A percentile compares a stretch with the other conserved stretches of the same genome.
These are phyloP conservation scores for Quercus variabilis DNA, from an alignment of 306 rosid species.

Conservation along the genomic window DNA sequence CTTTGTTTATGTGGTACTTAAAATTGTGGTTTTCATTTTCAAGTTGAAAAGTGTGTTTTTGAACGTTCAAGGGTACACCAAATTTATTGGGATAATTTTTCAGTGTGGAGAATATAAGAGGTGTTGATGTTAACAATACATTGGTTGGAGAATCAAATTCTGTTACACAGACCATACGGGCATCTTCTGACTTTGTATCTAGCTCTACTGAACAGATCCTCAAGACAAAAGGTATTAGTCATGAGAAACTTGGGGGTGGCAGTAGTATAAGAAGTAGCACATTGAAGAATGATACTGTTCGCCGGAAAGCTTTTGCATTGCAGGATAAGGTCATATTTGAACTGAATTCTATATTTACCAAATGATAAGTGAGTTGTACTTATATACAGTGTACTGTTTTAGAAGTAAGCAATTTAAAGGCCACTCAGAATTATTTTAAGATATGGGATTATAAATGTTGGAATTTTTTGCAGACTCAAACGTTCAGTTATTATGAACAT, in stretches of 20 bases:
- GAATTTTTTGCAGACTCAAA: neutral
- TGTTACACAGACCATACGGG: conserved; percentile 26
- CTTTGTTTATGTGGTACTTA: neutral
- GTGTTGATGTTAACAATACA: conserved; percentile 16
- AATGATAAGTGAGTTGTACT: neutral
- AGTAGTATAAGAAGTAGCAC: conserved; percentile 30
- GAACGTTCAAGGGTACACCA: neutral
- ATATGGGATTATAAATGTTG: neutral
- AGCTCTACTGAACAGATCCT: conserved; percentile 49
- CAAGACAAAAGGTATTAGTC: conserved; percentile 30
- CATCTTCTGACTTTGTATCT: conserved; percentile 37
- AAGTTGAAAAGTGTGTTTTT: conserved; percentile 9
- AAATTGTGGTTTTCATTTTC: neutral
- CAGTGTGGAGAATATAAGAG: conserved; percentile 50
- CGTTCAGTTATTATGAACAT: neutral
- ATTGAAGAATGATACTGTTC: conserved; percentile 58
- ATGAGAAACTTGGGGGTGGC: conserved; percentile 35
- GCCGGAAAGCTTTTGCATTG: conserved; percentile 78
- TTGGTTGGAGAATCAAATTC: conserved; percentile 41
- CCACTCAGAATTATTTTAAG: neutral
- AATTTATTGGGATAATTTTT: conserved; percentile 16
- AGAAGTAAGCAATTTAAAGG: neutral
- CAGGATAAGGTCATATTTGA: conserved; percentile 81
- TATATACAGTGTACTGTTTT: neutral
- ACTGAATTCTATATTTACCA: conserved; percentile 12